phyloP scores from a whole-genome alignment of 805 yeast genomes.

The Candida verbasci region DNA sequence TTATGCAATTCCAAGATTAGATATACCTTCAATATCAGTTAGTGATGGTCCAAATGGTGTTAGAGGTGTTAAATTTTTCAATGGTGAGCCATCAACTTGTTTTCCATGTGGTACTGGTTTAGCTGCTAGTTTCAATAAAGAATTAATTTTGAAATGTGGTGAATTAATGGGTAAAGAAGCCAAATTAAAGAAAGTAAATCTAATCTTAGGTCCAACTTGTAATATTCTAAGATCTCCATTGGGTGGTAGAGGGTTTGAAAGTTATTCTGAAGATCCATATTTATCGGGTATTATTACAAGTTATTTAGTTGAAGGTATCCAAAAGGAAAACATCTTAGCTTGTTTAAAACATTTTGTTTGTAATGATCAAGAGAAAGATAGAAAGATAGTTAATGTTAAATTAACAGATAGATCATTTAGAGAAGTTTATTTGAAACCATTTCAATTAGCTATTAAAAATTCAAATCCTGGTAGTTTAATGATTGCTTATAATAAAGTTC shows the following conservation, averaged over 20 bases:
- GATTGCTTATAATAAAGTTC: slow-evolving; percentile 29
- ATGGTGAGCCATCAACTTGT: slow-evolving; percentile 25
- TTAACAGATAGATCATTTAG: slow-evolving; percentile 27
- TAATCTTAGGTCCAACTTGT: slow-evolving; percentile 29
- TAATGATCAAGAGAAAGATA: slow-evolving; percentile 28
- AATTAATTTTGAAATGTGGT: slow-evolving; percentile 22
- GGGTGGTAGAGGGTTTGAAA: slow-evolving; percentile 32
- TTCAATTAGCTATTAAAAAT: slow-evolving; percentile 26
- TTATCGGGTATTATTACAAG: slow-evolving; percentile 24
- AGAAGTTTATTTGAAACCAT: slow-evolving; percentile 31
- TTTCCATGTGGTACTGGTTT: slow-evolving; percentile 34
- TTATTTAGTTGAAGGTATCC: slow-evolving; percentile 24
- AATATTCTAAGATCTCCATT: slow-evolving; percentile 31
- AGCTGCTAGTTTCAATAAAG: slow-evolving; percentile 27
- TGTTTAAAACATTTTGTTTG: slow-evolving; percentile 30
- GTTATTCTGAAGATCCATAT: slow-evolving; percentile 30
- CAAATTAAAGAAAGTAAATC: slow-evolving; percentile 24
- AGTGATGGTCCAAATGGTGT: slow-evolving; percentile 33
- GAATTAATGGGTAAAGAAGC: slow-evolving; percentile 29
- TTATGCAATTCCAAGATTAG: slow-evolving; percentile 29
- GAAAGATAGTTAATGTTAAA: slow-evolving; percentile 24
- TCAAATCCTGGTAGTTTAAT: slow-evolving; percentile 24
- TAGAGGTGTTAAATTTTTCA: slow-evolving; percentile 26
- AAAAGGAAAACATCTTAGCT: slow-evolving; percentile 23
- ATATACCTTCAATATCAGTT: slow-evolving; percentile 43